A percentile compares a stretch with the other conserved stretches of the same genome.
Conservation (phyloP, 1,284 basidiomycete species). For the Malassezia pachydermatis region DNA sequence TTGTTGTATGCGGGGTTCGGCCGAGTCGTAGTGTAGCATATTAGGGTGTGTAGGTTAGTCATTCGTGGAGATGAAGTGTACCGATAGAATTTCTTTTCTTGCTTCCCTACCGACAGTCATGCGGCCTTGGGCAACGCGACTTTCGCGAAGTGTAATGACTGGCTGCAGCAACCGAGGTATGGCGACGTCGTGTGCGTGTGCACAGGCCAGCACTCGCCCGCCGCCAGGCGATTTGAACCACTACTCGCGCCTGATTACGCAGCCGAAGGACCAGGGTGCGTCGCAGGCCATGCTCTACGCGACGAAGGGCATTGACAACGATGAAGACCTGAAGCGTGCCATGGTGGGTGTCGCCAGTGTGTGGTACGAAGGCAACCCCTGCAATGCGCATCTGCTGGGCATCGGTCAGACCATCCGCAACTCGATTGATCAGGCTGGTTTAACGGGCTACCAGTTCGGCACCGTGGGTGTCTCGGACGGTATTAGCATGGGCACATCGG, state of each 20-base stretch:
- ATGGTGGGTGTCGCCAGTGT: slow-evolving; percentile 46
- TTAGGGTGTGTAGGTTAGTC: no score
- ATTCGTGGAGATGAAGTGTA: no score
- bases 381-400: slow-evolving; percentile 45
- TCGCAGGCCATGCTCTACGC: slow-evolving; percentile 48
- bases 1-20: slow-evolving; percentile 6
- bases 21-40: no score
- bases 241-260: slow-evolving; percentile 39
- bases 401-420: slow-evolving; percentile 40
- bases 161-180: slow-evolving; percentile 2
- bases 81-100: no score
- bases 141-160: slow-evolving; percentile 1
- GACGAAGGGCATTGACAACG: slow-evolving; percentile 37
- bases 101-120: no score
- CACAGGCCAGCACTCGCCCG: slow-evolving; percentile 17
- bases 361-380: slow-evolving; percentile 48
- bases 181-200: slow-evolving; percentile 12
- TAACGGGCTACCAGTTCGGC: slow-evolving; percentile 46
- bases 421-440: slow-evolving; percentile 35
- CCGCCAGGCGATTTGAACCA: slow-evolving; percentile 39
- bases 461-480: slow-evolving; percentile 47
- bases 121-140: not conserved
- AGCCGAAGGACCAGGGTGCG: slow-evolving; percentile 47
- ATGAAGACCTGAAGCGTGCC: slow-evolving; percentile 42
- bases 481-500: slow-evolving; percentile 46